Evolutionary conservation across 768 basidiomycete species (phyloP), one percentile per base, ranked within the genome.

Genomic region (Lentinula edodes): DNA sequence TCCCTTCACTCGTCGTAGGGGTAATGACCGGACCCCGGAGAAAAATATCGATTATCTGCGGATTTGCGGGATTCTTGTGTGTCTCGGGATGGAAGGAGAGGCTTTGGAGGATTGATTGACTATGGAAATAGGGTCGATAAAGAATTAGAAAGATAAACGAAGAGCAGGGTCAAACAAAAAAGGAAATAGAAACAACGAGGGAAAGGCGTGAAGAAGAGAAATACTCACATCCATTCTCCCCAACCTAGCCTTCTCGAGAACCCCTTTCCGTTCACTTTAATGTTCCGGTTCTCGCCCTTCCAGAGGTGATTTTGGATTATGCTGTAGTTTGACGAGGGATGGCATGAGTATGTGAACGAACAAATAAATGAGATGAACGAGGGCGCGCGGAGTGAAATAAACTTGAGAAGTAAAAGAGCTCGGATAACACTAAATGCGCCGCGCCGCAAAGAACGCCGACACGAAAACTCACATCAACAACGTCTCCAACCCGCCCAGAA

Each of bases 291-390:
- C 72, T 91, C 87, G 38, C 84, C 85, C 67, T 78, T 84, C 89
- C 89, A 92, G 23, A 92, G 66, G 58, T 84, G 82, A 70, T 90
- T 91, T 69, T 93, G 87, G 41, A 93, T 74, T 61, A 90, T 82
- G 61, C 91, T 91, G 28, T 28, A 28, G 28, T 28, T 28, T 67
- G 28, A 62, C 15, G 39, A 13, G 38, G 20, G 52, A 12, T 50
- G 59, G 34, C 63, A 42, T 66, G 23, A 62, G 54, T 52, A 42
- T 32, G 3, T 35, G 59, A 18, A 55, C 56, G 58, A 38, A 62
- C 15, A 50, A 56, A 60, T 9, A 48, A 52, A 41, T 6, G 53
- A 51, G 50, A 51, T 3, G 18, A 51, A 51, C 16, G 15, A 43
- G 34, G 6, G 42, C 56, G 39, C 57, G 13, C 8, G 43, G 57